Evolutionary conservation across 768 basidiomycete species (phyloP), one percentile per base, ranked within the genome.

Genomic region (Crucibulum laeve): DNA sequence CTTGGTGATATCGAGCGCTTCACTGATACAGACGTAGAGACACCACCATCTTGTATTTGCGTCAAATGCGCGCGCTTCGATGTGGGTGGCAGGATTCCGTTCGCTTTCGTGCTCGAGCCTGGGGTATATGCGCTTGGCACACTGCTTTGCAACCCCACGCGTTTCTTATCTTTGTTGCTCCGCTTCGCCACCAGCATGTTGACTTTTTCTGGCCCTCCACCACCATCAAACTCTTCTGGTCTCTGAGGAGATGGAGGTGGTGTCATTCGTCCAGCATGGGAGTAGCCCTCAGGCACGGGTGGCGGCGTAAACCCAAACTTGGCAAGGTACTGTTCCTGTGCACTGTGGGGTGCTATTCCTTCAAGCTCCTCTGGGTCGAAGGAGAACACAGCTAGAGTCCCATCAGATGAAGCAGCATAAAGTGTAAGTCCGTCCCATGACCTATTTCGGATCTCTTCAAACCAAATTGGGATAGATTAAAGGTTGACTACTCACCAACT

Each of bases 361-460:
- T 89, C 87, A 2, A 90, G 67, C 61, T 91, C 91, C 24, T 82
- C 78, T 1, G 79, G 58, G 32, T 87, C 84, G 54, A 98, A 98
- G 51, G 77, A 73, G 64, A 96, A 89, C 1, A 85, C 91, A 1
- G 84, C 91, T 43, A 98, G 81, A 0, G 93, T 93, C 1, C 96
- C 96, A 58, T 99, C 96, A 0, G 92, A 95, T 1, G 94, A 96
- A 47, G 89, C 91, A 0, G 92, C 93, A 53, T 95, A 98, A 0
- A 99, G 75, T 2, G 88, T 88, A 35, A 88, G 73, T 6, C 96
- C 96, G 57, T 98, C 94, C 62, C 79, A 80, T 6, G 93, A 93
- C 93, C 93, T 96, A 50, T 3, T 19, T 14, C 41, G 47, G 46
- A 40, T 34, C 50, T 25, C 25, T 39, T 41, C 25, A 19, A 18